Conservation (phyloP, 2,329 filamentous ascomycete genomes). For the Waltergamsia citrina region DNA sequence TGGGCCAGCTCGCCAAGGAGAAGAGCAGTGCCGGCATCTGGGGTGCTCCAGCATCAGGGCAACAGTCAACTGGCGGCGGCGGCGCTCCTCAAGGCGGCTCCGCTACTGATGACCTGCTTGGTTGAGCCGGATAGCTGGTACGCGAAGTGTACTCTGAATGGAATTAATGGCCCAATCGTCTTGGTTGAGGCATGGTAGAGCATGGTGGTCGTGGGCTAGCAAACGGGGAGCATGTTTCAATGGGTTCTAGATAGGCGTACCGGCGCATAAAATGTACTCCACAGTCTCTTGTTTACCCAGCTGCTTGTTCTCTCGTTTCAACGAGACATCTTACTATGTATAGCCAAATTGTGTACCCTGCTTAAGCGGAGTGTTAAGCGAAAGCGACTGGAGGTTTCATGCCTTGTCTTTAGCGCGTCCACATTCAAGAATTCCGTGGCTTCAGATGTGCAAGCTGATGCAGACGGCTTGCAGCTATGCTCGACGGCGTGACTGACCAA, state of each 20-base stretch:
- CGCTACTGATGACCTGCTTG: constrained; percentile 38
- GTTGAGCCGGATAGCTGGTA: constrained; percentile 14
- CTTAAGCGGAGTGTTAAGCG: too few species aligned
- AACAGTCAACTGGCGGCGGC: constrained; percentile 16
- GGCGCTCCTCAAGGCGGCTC: constrained; percentile 22
- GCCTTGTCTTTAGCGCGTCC: too few species aligned
- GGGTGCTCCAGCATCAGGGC: constrained; percentile 61
- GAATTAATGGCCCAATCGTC: too few species aligned
- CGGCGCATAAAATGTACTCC: constrained; percentile 27
- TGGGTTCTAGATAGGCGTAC: constrained; percentile 29
- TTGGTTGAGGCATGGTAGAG: constrained; percentile 12
- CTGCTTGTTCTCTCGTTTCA: neutral
- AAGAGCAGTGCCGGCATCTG: constrained; percentile 93
- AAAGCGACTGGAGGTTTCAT: too few species aligned
- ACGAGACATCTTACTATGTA: too few species aligned
- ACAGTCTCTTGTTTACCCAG: neutral
- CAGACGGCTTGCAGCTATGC: too few species aligned
- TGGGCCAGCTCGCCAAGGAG: constrained; percentile 95
- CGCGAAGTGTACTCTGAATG: too few species aligned
- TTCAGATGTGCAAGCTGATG: too few species aligned
- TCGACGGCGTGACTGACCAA: too few species aligned
- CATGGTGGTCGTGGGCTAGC: constrained; percentile 5
- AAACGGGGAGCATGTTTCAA: constrained; percentile 18
- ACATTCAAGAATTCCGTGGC: too few species aligned
- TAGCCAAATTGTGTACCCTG: too few species aligned